Base-by-base conservation (phyloP, 768 basidiomycete genomes). In the Termitomyces sp. region DNA sequence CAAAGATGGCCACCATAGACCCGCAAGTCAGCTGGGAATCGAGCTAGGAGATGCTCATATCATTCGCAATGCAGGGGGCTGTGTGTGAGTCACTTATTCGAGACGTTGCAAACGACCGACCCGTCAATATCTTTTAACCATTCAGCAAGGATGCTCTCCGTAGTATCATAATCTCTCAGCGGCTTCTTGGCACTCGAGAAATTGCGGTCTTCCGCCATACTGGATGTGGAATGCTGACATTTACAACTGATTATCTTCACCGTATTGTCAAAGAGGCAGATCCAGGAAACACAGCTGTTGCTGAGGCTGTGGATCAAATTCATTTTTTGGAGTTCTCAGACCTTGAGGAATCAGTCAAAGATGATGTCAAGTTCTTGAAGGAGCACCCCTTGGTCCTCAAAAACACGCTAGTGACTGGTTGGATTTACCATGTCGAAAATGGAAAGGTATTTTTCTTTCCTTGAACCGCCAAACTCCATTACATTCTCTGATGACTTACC, bases 31-130 rank as follows among this genome's bases (percentile, higher is more conserved):
- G 48, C 76, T 88, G 20, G 86, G 85, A 16, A 74, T 87, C 53
- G 71, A 82, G 18, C 77, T 86, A 35, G 88, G 88, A 46, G 86
- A 87, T 50, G 84, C 86, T 3, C 86, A 88, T 69, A 74, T 89
- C 52, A 87, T 89, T 60, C 78, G 88, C 22, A 90, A 89, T 67
- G 87, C 85, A n/a, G 87, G 87, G 30, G 85, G 86, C 24, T 67
- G 72, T 59, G 84, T 80, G 85, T 86, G 69, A 32, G 83, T 77
- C 7, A 33, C 14, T 35, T 7, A 46, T 18, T 52, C 35, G 43
- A 26, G 30, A 26, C n/a, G 18, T 22, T 18, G 14, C 16, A 36
- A 18, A 40, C 24, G 24, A 40, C 36, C 24, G 24, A 52, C 36
- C 1, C 10, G 18, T 43, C 1, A 49, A 24, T 6, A 48, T 48